Percentiles rank a stretch among this genome's conserved stretches.
These are phyloP conservation scores for Trichosporon sp. DNA, from an alignment of 1,284 basidiomycete genomes.

Conservation along the genomic window DNA sequence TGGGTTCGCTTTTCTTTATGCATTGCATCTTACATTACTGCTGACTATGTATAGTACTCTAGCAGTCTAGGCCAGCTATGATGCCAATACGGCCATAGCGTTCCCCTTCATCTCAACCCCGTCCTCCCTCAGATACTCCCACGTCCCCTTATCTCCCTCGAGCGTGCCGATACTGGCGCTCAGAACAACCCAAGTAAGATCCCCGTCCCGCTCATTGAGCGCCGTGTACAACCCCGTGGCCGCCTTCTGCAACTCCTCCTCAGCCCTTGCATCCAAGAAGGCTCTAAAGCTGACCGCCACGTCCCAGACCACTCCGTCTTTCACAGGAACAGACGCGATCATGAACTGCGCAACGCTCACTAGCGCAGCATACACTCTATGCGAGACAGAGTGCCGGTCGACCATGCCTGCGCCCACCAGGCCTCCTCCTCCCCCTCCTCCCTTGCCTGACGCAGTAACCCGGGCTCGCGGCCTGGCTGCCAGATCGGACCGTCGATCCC, in stretches of 20 bases:
- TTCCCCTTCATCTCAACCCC: slow-evolving; percentile 17
- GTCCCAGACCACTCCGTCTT: slow-evolving; percentile 70
- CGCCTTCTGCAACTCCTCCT: slow-evolving; percentile 65
- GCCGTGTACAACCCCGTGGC: slow-evolving; percentile 62
- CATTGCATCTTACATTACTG: not conserved
- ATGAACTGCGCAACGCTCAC: slow-evolving; percentile 65
- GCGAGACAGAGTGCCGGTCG: slow-evolving; percentile 55
- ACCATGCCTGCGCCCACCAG: slow-evolving; percentile 38
- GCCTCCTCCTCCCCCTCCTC: no score
- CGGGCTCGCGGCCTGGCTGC: no score
- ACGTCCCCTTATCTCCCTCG: slow-evolving; percentile 21
- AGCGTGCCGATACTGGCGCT: slow-evolving; percentile 41
- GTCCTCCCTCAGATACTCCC: slow-evolving; percentile 30
- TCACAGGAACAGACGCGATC: slow-evolving; percentile 58
- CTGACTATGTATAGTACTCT: no score
- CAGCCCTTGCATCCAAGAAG: slow-evolving; percentile 61
- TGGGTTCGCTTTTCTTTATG: not conserved
- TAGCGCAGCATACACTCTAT: slow-evolving; percentile 66
- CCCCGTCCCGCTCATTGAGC: slow-evolving; percentile 60
- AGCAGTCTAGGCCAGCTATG: not conserved
- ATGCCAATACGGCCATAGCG: not conserved
- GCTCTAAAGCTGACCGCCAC: slow-evolving; percentile 65
- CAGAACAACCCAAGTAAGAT: slow-evolving; percentile 75
- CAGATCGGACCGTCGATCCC: slow-evolving; percentile 61
- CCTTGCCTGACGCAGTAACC: no score